A percentile compares a stretch with the other conserved stretches of the same genome.
Conservation (phyloP, 2,329 filamentous ascomycete genomes). For the Aspergillus versicolor region DNA sequence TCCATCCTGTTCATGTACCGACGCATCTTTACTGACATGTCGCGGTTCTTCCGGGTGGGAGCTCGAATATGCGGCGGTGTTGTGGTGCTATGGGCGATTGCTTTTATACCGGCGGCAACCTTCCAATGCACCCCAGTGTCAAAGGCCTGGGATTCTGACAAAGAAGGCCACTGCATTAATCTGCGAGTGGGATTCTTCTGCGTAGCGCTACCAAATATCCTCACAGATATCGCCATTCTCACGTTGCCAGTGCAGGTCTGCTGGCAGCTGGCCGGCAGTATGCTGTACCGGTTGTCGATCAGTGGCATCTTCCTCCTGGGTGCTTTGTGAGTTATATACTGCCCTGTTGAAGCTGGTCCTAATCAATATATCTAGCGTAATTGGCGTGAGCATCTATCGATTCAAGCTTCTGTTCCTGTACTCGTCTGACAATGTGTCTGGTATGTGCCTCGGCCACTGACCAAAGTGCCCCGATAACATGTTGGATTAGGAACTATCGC, state of each 20-base stretch:
- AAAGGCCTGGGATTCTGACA: slow-evolving; percentile 25
- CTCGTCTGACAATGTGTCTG: not conserved
- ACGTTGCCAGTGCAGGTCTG: slow-evolving; percentile 28
- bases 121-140: slow-evolving; percentile 26
- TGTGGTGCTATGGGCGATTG: slow-evolving; percentile 24
- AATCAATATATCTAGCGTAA: not conserved
- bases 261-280: slow-evolving; percentile 22
- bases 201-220: slow-evolving; percentile 29
- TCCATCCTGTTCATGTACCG: slow-evolving; percentile 31
- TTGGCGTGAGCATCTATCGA: not conserved
- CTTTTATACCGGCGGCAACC: slow-evolving; percentile 20
- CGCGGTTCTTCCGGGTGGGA: slow-evolving; percentile 20
- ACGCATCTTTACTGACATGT: slow-evolving; percentile 23
- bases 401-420: not conserved
- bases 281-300: not conserved
- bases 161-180: slow-evolving; percentile 28
- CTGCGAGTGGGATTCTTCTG: slow-evolving; percentile 25
- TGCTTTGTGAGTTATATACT: not conserved
- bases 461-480: not conserved
- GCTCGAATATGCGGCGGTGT: slow-evolving; percentile 21
- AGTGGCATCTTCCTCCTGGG: not conserved
- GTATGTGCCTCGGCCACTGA: not conserved
- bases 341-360: not conserved
- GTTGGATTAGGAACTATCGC: too few relatives aligned
- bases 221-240: slow-evolving; percentile 29